Base-by-base conservation (phyloP, 108 stramenopile genomes). In the Cylindrotheca closterium region DNA sequence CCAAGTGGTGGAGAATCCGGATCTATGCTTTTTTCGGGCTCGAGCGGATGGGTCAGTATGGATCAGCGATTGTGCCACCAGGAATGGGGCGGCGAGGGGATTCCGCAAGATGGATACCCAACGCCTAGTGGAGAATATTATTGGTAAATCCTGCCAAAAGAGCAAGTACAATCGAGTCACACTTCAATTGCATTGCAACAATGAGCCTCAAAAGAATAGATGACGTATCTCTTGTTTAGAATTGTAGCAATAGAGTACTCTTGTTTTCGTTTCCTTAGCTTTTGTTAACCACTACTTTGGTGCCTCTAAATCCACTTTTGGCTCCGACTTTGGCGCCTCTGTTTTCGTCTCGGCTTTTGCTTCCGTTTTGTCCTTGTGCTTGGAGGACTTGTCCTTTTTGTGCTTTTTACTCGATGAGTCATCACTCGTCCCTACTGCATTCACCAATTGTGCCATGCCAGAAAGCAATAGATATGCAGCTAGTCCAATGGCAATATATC, bases 21-120 rank as follows among this genome's bases (percentile, higher is more conserved):
- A 57, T 18, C 27, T 57, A 18, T 57, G 56, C n/a, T 57, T 57
- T 24, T 57, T 57, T 32, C 56, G 56, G 15, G 28, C 56, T 4
- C 56, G 56, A 18, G 56, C 56, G 21, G 56, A 32, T 31, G 30
- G 30, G 7, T 28, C 30, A 8, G 56, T n/a, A 7, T 57, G 56
- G 56, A 57, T 30, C 27, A 31, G 18, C 15, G 56, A 57, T 32
- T 57, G 56, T 19, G 56, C n/a, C 22, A 30, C 56, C 4, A 5
- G 56, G 28, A 24, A 32, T 19, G 56, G 56, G 4, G 27, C 56
- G 5, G 30, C 56, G 4, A 7, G 24, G 4, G 28, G n/a, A 7
- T 57, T 57, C 29, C 56, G 56, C 27, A 57, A 57, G 15, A 42
- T 42, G 7, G 15, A 42, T 42, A 42, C 37, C 7, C 37, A 10